Base-by-base conservation (phyloP, 2,329 filamentous ascomycete genomes). In the Aspergillus jensenii region DNA sequence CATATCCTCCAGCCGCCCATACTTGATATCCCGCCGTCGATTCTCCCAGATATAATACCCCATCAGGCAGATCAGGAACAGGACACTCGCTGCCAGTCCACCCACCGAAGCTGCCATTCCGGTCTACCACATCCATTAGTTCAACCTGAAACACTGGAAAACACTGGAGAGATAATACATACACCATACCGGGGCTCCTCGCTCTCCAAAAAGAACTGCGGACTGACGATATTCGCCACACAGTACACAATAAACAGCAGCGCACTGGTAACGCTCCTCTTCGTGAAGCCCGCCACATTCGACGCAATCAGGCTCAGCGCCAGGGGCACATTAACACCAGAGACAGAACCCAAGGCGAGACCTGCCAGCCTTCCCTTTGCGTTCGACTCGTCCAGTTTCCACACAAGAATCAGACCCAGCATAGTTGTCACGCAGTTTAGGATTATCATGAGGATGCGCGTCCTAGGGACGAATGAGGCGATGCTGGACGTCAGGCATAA, bases 221-320 rank as follows among this genome's bases (percentile, higher is more conserved):
- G 71, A 0, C 70, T 71, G 2, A 70, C 65, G 33, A 74, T 73
- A 43, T 73, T 73, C 6, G 70, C 70, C 44, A 73, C 53, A 41
- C 72, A 72, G 52, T 72, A 72, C 6, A 67, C 82, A 1, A 79
- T 78, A 56, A 84, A 84, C 21, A 84, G 62, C 21, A 81, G 69
- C 0, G 81, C 81, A 2, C 74, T 71, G 9, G 72, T 69, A 1
- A 67, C 67, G 44, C 69, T 71, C 33, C 69, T 67, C 49, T 75
- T 75, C 1, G 73, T 75, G 47, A 74, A 71, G 0, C 72, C 72
- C 6, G 72, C 71, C 3, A 74, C 68, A 33, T 75, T 75, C 4
- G 71, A 73, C 35, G 63, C 71, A 41, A 73, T 70, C n/a, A 73
- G 54, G 59, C 68, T 71, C 52, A 75, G 52, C 0, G 71, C 68